Evolutionary conservation across 2,329 filamentous ascomycete species (phyloP).

Genomic region (Diplodia sapinea): DNA sequence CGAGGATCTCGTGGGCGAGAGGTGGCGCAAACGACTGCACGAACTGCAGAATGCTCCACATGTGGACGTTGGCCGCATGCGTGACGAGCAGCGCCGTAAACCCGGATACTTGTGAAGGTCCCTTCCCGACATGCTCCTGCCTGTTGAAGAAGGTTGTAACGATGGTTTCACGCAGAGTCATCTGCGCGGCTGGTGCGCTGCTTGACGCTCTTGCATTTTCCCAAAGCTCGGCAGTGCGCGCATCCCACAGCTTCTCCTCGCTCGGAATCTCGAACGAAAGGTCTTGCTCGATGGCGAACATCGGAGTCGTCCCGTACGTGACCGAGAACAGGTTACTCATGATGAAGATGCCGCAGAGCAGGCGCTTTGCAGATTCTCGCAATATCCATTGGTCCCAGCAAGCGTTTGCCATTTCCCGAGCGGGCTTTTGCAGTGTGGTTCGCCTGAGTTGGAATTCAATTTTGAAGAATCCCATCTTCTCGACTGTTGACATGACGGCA

Average conservation of each 20-base stretch:
- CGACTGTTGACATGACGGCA: constrained; percentile 33
- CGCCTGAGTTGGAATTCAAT: constrained; percentile 36
- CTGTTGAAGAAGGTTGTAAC: constrained; percentile 39
- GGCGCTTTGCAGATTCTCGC: constrained; percentile 42
- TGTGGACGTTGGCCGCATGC: constrained; percentile 46
- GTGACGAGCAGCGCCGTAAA: constrained; percentile 44
- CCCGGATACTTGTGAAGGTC: constrained; percentile 34
- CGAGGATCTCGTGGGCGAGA: background rate
- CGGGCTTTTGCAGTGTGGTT: constrained; percentile 34
- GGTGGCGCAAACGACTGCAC: constrained; percentile 37
- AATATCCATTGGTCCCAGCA: constrained; percentile 42
- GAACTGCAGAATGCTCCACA: constrained; percentile 44
- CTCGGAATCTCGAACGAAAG: constrained; percentile 44
- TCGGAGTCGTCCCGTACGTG: constrained; percentile 43
- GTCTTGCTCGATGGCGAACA: constrained; percentile 43
- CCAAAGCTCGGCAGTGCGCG: constrained; percentile 40
- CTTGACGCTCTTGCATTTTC: constrained; percentile 20
- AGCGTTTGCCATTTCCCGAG: constrained; percentile 14
- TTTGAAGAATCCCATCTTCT: constrained; percentile 35
- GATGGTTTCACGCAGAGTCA: constrained; percentile 38
- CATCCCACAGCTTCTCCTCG: constrained; percentile 44
- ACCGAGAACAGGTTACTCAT: constrained; percentile 43
- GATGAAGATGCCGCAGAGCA: constrained; percentile 45
- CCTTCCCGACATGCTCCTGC: constrained; percentile 30
- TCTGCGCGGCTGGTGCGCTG: background rate